phyloP scores from a whole-genome alignment of 768 basidiomycete genomes.

The Leucosporidium yakuticum region DNA sequence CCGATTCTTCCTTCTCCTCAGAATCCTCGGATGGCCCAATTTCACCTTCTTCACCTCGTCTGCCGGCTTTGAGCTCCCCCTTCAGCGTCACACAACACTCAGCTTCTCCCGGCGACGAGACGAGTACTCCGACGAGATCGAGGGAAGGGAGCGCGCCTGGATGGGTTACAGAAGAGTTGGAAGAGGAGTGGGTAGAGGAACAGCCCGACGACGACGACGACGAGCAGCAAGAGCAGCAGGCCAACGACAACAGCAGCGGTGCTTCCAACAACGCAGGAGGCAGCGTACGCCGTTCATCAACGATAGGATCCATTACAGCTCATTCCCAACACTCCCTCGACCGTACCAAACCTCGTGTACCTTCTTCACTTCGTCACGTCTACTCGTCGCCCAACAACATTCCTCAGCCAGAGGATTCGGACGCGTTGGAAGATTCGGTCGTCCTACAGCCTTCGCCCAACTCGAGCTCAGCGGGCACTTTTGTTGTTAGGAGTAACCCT shows the following conservation, averaged over 20 bases:
- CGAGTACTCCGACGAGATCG: no score
- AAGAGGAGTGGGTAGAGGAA: constrained; percentile 17
- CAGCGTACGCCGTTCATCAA: neutral
- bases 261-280: neutral
- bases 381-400: constrained; percentile 11
- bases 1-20: no score
- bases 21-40: no score
- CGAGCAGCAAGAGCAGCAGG: neutral
- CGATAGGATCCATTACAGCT: neutral
- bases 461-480: constrained; percentile 10
- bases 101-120: no score
- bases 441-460: neutral
- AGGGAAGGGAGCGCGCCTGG: neutral
- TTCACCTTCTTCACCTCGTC: no score
- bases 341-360: constrained; percentile 24
- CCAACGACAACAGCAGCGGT: neutral
- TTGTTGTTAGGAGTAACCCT: constrained; percentile 9
- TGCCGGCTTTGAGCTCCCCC: no score
- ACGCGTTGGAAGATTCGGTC: neutral
- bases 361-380: constrained; percentile 37
- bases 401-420: constrained; percentile 3
- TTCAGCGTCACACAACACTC: no score
- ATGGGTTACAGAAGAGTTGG: constrained; percentile 13
- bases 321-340: neutral
- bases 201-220: neutral